These are phyloP conservation scores for Globisporangium barbulae DNA, from an alignment of 352 stramenopile species.

Conservation along the genomic window DNA sequence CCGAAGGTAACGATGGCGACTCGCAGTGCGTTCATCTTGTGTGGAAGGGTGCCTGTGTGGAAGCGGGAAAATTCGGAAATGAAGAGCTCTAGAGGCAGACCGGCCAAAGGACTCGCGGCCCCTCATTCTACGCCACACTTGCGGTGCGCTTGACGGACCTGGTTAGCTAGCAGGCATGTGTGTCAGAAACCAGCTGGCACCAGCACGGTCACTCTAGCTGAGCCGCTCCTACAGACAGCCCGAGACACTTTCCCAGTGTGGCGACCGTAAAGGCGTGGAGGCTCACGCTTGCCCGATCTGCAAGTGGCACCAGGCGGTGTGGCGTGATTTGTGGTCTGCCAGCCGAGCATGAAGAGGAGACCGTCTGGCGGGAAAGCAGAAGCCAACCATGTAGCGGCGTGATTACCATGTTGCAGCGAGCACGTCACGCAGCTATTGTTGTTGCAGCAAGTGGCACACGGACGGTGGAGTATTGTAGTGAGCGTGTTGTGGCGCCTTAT, in stretches of 20 bases:
- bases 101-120: background rate
- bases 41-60: background rate
- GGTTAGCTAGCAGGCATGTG: background rate
- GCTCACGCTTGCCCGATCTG: background rate
- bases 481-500: background rate
- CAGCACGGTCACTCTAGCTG: background rate
- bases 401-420: background rate
- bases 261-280: background rate
- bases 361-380: background rate
- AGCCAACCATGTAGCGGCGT: background rate
- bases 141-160: background rate
- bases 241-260: background rate
- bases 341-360: background rate
- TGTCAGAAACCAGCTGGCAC: background rate
- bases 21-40: constrained; percentile 7
- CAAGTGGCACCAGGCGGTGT: background rate
- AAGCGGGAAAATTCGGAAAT: constrained; percentile 7
- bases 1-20: background rate
- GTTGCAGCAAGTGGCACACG: background rate
- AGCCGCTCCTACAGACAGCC: background rate
- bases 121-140: background rate
- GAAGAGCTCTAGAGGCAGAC: background rate
- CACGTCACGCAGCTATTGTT: background rate
- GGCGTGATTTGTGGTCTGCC: background rate
- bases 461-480: background rate